phyloP scores from a whole-genome alignment of 2,329 filamentous ascomycete genomes.

The Clonostachys sp. region DNA sequence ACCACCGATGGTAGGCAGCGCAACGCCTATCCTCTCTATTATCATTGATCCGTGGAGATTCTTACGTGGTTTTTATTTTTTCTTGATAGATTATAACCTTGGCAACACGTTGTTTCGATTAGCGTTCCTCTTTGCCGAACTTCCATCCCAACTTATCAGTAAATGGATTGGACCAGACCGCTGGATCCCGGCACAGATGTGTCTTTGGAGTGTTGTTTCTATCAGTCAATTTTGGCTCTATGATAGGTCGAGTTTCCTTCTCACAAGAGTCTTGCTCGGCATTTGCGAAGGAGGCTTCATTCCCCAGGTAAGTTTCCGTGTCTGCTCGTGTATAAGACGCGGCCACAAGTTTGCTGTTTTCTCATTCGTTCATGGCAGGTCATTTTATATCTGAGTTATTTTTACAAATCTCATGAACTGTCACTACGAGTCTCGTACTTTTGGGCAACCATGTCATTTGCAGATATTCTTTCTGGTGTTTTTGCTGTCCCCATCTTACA shows the following conservation, averaged over 20 bases:
- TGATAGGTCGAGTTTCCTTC: slow-evolving; percentile 23
- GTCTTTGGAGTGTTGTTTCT: slow-evolving; percentile 50
- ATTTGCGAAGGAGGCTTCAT: slow-evolving; percentile 40
- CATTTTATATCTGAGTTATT: slow-evolving; percentile 21
- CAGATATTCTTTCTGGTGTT: slow-evolving; percentile 13
- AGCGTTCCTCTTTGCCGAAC: slow-evolving; percentile 23
- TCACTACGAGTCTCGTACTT: slow-evolving; percentile 15
- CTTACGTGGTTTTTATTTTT: background rate
- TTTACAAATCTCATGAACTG: slow-evolving; percentile 16
- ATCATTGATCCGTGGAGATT: background rate
- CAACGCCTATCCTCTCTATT: too few relatives aligned
- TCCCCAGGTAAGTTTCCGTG: slow-evolving; percentile 19
- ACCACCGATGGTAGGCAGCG: slow-evolving; percentile 25
- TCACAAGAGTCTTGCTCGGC: slow-evolving; percentile 21
- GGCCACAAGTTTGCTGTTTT: background rate
- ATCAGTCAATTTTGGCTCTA: slow-evolving; percentile 16
- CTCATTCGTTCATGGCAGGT: slow-evolving; percentile 5
- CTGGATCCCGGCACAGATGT: slow-evolving; percentile 57
- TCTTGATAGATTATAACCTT: slow-evolving; percentile 18
- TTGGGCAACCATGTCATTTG: slow-evolving; percentile 12
- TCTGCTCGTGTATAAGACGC: too few relatives aligned
- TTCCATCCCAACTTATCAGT: slow-evolving; percentile 56
- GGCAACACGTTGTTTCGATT: slow-evolving; percentile 24
- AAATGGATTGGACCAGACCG: slow-evolving; percentile 55
- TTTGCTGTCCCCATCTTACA: slow-evolving; percentile 14